Percentiles rank a stretch among this genome's conserved stretches.
Evolutionary conservation across 805 yeast species (phyloP).

Genomic region (Candida bentonensis): DNA sequence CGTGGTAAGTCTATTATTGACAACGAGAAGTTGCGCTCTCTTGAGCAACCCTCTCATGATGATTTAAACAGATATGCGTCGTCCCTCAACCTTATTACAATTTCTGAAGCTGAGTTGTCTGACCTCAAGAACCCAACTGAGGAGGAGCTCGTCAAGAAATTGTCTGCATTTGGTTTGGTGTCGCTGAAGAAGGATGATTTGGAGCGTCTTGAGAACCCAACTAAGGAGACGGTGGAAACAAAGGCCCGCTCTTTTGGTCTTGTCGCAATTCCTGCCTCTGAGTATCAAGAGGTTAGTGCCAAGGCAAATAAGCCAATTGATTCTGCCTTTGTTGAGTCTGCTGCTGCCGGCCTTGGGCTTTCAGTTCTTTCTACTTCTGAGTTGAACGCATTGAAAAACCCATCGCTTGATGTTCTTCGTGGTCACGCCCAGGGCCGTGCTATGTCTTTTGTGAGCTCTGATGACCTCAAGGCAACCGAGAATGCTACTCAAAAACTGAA

Average conservation of each 20-base stretch:
- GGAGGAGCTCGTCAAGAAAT: not conserved
- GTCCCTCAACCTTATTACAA: not conserved
- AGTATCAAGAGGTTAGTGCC: slow-evolving; percentile 12
- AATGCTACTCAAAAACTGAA: not conserved
- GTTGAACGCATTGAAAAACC: slow-evolving; percentile 6
- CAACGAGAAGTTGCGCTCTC: not conserved
- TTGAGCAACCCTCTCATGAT: not conserved
- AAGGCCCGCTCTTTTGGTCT: not conserved
- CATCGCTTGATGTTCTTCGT: slow-evolving; percentile 6
- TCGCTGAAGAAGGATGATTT: not conserved
- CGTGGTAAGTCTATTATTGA: not conserved
- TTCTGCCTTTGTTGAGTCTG: slow-evolving; percentile 10
- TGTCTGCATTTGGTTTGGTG: not conserved
- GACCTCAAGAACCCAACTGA: not conserved
- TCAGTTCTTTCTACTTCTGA: slow-evolving; percentile 8
- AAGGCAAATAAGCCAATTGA: slow-evolving; percentile 15
- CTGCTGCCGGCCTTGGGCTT: slow-evolving; percentile 15
- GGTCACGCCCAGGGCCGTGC: not conserved
- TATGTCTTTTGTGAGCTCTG: not conserved
- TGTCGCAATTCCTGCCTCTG: slow-evolving; percentile 14
- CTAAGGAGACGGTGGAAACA: not conserved
- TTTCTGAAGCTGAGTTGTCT: not conserved
- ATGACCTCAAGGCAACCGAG: not conserved
- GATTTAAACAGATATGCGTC: not conserved
- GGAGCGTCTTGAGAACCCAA: not conserved